Evolutionary conservation across 208 protist species (phyloP).

Genomic region (Leptomonas pyrrhocoris): DNA sequence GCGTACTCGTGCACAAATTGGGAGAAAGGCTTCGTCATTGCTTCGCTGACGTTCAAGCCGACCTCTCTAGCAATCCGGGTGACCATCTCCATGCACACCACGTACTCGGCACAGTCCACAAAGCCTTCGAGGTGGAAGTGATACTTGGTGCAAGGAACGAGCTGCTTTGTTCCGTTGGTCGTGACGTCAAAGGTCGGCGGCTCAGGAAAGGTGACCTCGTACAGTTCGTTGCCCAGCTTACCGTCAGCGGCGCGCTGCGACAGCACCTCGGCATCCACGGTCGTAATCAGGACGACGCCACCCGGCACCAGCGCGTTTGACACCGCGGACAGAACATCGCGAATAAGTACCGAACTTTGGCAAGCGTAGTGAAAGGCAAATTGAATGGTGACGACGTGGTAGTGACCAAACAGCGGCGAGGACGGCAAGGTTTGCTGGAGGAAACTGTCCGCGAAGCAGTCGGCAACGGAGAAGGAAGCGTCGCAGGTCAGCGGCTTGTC

Average conservation of each 20-base stretch:
- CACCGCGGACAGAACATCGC: conserved; percentile 48
- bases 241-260: conserved; percentile 40
- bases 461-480: conserved; percentile 68
- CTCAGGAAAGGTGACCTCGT: conserved; percentile 29
- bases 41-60: conserved; percentile 20
- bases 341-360: conserved; percentile 43
- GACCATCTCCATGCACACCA: conserved; percentile 60
- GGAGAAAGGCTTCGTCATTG: conserved; percentile 43
- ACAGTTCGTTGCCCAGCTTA: conserved; percentile 39
- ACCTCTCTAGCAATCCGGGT: conserved; percentile 21
- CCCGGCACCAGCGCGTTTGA: conserved; percentile 45
- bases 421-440: conserved; percentile 38
- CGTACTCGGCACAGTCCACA: conserved; percentile 87
- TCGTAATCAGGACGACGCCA: conserved; percentile 81
- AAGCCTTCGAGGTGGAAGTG: conserved; percentile 86
- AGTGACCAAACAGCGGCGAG: conserved; percentile 47
- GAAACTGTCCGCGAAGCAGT: conserved; percentile 79
- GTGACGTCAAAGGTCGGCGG: conserved; percentile 4
- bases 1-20: conserved; percentile 50
- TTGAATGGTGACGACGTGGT: conserved; percentile 80
- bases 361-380: conserved; percentile 92
- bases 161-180: conserved; percentile 13
- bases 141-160: conserved; percentile 68
- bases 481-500: conserved; percentile 21
- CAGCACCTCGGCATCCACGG: conserved; percentile 59